A percentile compares a stretch with the other conserved stretches of the same genome.
phyloP scores from a whole-genome alignment of 306 rosid species.

The Fragaria nilgerrensis region DNA sequence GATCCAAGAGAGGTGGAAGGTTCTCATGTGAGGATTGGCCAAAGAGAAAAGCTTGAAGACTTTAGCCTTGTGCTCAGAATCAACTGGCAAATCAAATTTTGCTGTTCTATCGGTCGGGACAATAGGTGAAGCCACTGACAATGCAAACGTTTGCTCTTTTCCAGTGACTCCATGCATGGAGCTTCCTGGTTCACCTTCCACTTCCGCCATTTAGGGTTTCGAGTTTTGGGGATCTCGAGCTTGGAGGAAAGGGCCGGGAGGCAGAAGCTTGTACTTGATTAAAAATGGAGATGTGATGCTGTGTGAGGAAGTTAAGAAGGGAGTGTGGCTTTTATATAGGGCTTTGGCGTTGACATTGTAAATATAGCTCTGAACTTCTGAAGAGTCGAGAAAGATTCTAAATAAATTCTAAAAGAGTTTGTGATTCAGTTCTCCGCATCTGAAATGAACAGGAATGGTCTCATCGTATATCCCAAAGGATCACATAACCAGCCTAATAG shows the following conservation, averaged over 20 bases:
- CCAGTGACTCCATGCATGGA: conserved; percentile 98
- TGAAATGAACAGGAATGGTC: conserved; percentile 32
- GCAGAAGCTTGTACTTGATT: background rate
- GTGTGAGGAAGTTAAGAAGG: conserved; percentile 9
- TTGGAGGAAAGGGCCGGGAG: background rate
- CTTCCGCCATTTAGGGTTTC: conserved; percentile 24
- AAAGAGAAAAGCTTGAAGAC: conserved; percentile 70
- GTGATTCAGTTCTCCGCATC: conserved; percentile 57
- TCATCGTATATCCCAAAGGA: conserved; percentile 66
- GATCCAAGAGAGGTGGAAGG: conserved; percentile 93
- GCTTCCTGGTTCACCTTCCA: conserved; percentile 77
- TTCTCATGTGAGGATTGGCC: conserved; percentile 90
- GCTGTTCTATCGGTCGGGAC: conserved; percentile 71
- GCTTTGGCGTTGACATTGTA: conserved; percentile 35
- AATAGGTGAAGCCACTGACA: conserved; percentile 67
- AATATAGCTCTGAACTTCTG: background rate
- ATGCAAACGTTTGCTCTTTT: conserved; percentile 54
- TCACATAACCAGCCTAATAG: conserved; percentile 20
- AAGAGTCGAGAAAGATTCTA: conserved; percentile 31
- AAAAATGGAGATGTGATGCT: background rate
- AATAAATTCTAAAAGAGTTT: background rate
- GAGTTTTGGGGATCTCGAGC: background rate
- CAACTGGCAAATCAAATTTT: conserved; percentile 67
- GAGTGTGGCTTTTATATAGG: conserved; percentile 41
- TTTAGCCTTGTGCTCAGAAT: conserved; percentile 75